Conservation (phyloP, 2,329 filamentous ascomycete genomes). For the Zymoseptoria brevis region DNA sequence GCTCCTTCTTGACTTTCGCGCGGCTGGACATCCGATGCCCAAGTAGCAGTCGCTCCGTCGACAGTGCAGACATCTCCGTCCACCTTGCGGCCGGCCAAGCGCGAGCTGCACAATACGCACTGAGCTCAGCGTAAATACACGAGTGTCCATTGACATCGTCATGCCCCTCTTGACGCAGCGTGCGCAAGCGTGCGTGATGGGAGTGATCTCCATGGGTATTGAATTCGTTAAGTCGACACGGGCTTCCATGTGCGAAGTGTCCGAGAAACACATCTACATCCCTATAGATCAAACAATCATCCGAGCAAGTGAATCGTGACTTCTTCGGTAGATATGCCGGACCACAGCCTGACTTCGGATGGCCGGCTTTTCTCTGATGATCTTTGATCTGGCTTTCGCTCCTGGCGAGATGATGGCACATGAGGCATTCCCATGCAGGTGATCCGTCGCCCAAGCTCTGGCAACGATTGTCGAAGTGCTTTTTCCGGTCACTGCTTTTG, state of each 20-base stretch:
- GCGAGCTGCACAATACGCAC: background rate
- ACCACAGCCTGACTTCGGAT: background rate
- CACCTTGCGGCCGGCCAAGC: background rate
- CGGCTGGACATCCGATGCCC: background rate
- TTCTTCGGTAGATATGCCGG: background rate
- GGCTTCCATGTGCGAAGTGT: background rate
- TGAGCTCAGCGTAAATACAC: background rate
- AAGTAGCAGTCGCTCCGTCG: background rate
- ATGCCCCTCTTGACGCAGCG: background rate
- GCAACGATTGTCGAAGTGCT: background rate
- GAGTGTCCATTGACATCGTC: background rate
- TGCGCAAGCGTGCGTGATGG: background rate
- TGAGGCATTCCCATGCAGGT: background rate
- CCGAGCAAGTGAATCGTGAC: background rate
- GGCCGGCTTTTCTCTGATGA: background rate
- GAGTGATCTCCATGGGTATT: background rate
- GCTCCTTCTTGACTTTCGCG: background rate
- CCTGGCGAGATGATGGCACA: background rate
- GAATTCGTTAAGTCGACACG: background rate
- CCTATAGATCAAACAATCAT: background rate
- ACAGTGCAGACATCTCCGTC: background rate
- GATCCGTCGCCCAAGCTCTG: background rate
- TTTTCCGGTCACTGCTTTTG: background rate
- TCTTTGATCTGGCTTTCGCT: background rate
- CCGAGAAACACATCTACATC: background rate